phyloP scores from a whole-genome alignment of 1,284 basidiomycete genomes.

The Porogramme epimiltina region DNA sequence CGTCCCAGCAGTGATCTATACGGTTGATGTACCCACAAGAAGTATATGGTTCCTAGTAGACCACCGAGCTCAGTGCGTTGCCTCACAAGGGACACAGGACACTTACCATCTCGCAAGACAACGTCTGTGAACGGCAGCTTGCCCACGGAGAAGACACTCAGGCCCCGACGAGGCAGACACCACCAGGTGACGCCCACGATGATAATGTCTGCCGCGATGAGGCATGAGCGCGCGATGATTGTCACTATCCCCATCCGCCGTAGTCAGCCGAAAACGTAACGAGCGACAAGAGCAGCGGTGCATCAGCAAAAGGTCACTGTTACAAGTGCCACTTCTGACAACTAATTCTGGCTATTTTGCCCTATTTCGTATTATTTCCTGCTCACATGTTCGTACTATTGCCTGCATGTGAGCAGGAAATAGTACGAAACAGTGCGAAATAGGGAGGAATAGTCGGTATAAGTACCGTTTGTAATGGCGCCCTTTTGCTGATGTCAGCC shows the following conservation, averaged over 20 bases:
- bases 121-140: not conserved
- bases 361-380: too few relatives aligned
- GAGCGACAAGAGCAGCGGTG: too few relatives aligned
- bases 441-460: too few relatives aligned
- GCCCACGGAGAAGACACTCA: not conserved
- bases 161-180: not conserved
- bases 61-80: not conserved
- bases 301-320: too few relatives aligned
- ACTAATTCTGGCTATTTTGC: too few relatives aligned
- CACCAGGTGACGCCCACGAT: constrained; percentile 1
- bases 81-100: not conserved
- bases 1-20: too few relatives aligned
- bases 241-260: not conserved
- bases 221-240: not conserved
- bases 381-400: too few relatives aligned
- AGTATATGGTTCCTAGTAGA: not conserved
- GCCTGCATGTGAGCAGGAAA: too few relatives aligned
- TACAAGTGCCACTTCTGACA: too few relatives aligned
- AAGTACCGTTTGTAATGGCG: too few relatives aligned
- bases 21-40: not conserved
- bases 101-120: constrained; percentile 3
- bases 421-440: too few relatives aligned
- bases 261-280: not conserved
- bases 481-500: too few relatives aligned
- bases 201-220: constrained; percentile 1